Evolutionary conservation across 139 green algal species (phyloP).

Genomic region (Bryopsis sp.): DNA sequence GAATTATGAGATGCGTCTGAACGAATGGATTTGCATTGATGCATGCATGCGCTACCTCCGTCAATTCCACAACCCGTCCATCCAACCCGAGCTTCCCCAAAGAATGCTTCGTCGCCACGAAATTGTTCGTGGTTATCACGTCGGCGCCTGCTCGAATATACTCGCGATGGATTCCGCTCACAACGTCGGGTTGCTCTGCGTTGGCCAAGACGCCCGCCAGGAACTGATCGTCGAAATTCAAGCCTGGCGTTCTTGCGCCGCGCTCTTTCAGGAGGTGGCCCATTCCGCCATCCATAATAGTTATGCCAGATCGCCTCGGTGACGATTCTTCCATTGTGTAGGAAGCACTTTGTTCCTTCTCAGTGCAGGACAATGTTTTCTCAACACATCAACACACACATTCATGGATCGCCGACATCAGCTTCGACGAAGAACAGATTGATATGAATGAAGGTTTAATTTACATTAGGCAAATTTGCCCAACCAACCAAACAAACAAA

Average conservation of each 20-base stretch:
- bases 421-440: no score
- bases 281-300: conserved; percentile 51
- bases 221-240: conserved; percentile 31
- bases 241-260: conserved; percentile 16
- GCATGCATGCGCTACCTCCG: background rate
- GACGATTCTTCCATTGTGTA: no score
- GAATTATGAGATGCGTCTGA: no score
- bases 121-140: conserved; percentile 51
- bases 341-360: no score
- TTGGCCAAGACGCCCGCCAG: conserved; percentile 41
- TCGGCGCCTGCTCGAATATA: conserved; percentile 39
- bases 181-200: conserved; percentile 23
- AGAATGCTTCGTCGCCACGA: conserved; percentile 31
- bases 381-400: no score
- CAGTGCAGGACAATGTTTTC: no score
- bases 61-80: background rate
- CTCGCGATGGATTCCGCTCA: conserved; percentile 26
- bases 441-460: no score
- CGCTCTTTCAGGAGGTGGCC: conserved; percentile 31
- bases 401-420: no score
- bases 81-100: conserved; percentile 23
- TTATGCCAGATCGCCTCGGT: no score
- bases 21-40: background rate
- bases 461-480: no score
- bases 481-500: no score